Evolutionary conservation across 139 green algal genomes (phyloP).

Genomic region (Chlorella sp.): DNA sequence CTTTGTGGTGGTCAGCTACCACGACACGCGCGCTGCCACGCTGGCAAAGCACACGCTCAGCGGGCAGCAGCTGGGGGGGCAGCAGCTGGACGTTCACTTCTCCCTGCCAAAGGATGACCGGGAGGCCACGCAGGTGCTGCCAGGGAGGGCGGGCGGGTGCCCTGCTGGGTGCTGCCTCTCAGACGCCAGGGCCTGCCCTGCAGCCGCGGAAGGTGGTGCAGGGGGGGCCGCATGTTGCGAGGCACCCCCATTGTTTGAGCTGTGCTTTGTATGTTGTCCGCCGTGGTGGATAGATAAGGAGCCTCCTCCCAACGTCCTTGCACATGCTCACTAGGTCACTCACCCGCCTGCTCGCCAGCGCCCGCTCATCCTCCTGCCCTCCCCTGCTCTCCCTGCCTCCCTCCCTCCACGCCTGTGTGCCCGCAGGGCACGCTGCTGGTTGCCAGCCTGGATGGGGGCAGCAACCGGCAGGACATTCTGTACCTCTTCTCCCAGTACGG

Average conservation of each 20-base stretch:
- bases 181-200: not conserved
- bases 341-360: not conserved
- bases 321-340: no score
- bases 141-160: not conserved
- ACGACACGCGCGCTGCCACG: conserved; percentile 84
- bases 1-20: conserved; percentile 92
- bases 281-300: no score
- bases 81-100: conserved; percentile 77
- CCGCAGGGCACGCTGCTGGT: conserved; percentile 85
- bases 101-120: conserved; percentile 66
- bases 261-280: not conserved
- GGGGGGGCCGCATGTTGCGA: not conserved
- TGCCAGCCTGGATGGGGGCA: conserved; percentile 79
- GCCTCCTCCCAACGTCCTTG: no score
- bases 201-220: not conserved
- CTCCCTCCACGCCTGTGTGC: not conserved
- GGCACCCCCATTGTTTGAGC: not conserved
- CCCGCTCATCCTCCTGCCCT: not conserved
- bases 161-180: not conserved
- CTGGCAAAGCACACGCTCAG: conserved; percentile 74
- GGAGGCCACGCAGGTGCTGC: conserved; percentile 53
- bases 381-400: not conserved
- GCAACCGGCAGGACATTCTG: conserved; percentile 75
- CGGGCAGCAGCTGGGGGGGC: conserved; percentile 50
- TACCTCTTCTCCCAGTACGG: conserved; percentile 87